Evolutionary conservation across 108 stramenopile genomes (phyloP), one percentile per base, ranked within the genome.

Genomic region (Skeletonema tropicum): DNA sequence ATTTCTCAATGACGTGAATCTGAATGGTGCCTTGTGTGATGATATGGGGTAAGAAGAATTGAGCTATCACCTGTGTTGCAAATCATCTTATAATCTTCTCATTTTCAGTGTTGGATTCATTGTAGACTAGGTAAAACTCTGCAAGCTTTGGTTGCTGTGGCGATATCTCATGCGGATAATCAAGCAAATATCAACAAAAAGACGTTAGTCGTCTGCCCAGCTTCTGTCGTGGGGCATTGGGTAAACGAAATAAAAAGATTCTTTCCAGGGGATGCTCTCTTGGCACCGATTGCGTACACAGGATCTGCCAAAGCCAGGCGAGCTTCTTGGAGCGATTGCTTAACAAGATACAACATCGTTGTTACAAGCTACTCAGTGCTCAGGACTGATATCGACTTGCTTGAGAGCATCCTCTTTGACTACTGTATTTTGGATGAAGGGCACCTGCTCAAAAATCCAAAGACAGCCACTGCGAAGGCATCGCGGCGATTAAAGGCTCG

Each of bases 371-470:
- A 95, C 73, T 75, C 87, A 17, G 82, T 90, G 19, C 82, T 90
- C 10, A 72, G 95, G 31, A 76, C 69, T 52, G 93, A 97, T 41
- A 82, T 89, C 39, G 75, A 85, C 29, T 49, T 63, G n/a, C 75
- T 98, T 6, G 75, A 68, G 15, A 63, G 49, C 15, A 32, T 81
- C 11, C 31, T 73, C 6, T 98, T 95, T 92, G 67, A 73, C 6
- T 95, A 90, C 65, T 89, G 93, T 67, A 77, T 97, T 76, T 84
- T 98, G 10, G 98, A 98, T 73, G 98, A 98, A 73, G 98, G 96
- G 4, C 98, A 98, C 81, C 62, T 97, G 25, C 60, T 97, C 42
- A 96, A 96, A 70, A 98, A 98, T 67, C 96, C 96, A 8, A 92
- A 87, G 66, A 96, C 97, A 15, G 86, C 79, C 15, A 94, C 97